Base-by-base conservation (phyloP, 805 yeast species). In the Candida bentonensis region DNA sequence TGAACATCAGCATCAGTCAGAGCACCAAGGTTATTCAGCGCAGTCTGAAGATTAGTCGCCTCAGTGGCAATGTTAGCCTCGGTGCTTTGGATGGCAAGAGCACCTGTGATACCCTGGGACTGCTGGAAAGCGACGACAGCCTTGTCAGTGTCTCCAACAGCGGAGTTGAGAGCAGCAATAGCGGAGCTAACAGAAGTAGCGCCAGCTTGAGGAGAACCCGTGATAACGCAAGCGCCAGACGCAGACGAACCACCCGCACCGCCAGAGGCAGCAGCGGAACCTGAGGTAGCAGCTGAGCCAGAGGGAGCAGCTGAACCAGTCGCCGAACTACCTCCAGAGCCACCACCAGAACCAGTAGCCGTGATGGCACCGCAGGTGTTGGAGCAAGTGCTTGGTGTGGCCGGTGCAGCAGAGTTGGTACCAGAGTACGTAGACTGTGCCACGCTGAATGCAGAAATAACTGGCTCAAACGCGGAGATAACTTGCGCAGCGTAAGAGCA, bases 71-170 rank as follows among this genome's bases (percentile, higher is more conserved):
- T 47, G 17, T 49, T 44, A 17, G 47, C 45, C 51, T 50, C 53
- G 27, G 46, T 33, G 34, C 41, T 39, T 56, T 58, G 62, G 49
- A 58, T 56, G 28, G 46, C 47, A 15, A 57, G 51, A 22, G 61
- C 62, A 41, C 58, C 62, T 15, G 21, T 25, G 22, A 57, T 47
- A 27, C 62, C 61, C 15, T 45, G 43, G 5, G 45, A 34, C 11
- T 36, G 26, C 11, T 39, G 33, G 36, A 42, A 49, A 2, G 33
- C 43, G 41, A 44, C 30, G 17, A 30, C 45, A 21, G 45, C 50
- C 11, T 46, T 30, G 40, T 23, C 17, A 50, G 51, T 53, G 43
- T 34, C 40, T 22, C 3, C 2, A 22, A 54, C 53, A 5, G 25
- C 33, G 42, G 45, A 17, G 21, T 36, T 30, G 41, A 53, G 47